Base-by-base conservation (phyloP, 176 grass and related monocot genomes). In the Rhynchospora breviuscula region DNA sequence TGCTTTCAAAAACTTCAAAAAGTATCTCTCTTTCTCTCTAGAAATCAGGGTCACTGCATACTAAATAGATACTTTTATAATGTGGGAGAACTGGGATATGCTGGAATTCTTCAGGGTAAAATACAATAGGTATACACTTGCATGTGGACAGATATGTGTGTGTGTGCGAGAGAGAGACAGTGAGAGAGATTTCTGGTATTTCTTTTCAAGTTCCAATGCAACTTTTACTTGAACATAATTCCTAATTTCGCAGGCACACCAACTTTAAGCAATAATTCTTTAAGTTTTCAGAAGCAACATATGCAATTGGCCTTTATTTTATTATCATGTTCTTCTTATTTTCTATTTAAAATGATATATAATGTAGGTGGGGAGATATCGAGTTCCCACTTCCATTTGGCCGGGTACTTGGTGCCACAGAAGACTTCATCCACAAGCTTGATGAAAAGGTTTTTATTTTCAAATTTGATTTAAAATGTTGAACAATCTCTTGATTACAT, bases 1-100 rank as follows among this genome's bases (percentile, higher is more conserved):
- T 74, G 87, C 92, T 86, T 97, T 97, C 83, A 97, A 97, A 87
- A 97, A 97, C 87, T 97, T 97, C 86, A 97, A 94, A 59, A 97
- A 90, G 94, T 97, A 84, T 67, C 73, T 79, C 21, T 51, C 56
- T 53, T 59, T 90, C 82, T 66, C 61, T 81, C 80, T 59, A 58
- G 19, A 76, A 76, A 76, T 75, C 11, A 76, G 4, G 1, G 11
- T 14, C 48, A 14, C 13, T 76, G 52, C 48, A 25, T 75, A 14
- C 21, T 76, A 40, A 15, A 21, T 31, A 75, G 63, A 57, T 10
- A 62, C 61, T 63, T 0, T 57, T 76, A n/a, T 66, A 80, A 63
- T 68, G 19, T 17, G 56, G 33, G 43, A 22, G 53, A 6, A 72
- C 52, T 76, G 47, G 52, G 19, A 52, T 76, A 76, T 49, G 44